Percentiles rank a stretch among this genome's conserved stretches.
Conservation (phyloP, 2,329 filamentous ascomycete genomes). For the Sporothrix protearum region DNA sequence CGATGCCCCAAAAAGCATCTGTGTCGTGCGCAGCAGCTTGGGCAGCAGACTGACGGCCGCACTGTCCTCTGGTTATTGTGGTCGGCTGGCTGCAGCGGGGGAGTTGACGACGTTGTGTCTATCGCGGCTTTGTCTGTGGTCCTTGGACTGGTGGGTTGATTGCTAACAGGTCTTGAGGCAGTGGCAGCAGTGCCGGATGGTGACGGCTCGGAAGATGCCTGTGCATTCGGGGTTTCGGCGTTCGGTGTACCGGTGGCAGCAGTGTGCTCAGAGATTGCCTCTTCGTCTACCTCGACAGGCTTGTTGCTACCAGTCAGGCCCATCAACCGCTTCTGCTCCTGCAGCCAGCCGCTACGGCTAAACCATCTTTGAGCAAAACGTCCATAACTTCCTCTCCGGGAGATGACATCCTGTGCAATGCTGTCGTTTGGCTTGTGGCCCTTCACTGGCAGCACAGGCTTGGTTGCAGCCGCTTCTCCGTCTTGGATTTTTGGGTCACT, state of each 20-base stretch:
- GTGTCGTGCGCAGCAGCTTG: slow-evolving; percentile 78
- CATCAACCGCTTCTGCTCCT: slow-evolving; percentile 65
- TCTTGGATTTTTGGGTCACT: not conserved
- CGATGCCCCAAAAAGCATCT: slow-evolving; percentile 76
- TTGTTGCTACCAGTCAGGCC: slow-evolving; percentile 59
- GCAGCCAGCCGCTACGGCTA: slow-evolving; percentile 74
- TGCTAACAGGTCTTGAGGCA: not conserved
- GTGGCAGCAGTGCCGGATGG: not conserved
- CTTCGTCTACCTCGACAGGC: slow-evolving; percentile 32
- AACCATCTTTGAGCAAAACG: slow-evolving; percentile 91
- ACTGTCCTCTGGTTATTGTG: slow-evolving; percentile 26
- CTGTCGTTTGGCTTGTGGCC: slow-evolving; percentile 46
- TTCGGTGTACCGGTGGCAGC: not conserved
- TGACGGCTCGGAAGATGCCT: not conserved
- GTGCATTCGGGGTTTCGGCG: not conserved
- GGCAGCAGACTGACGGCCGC: slow-evolving; percentile 63
- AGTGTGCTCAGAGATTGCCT: slow-evolving; percentile 20
- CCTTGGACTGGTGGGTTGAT: not conserved
- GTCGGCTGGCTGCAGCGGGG: not conserved
- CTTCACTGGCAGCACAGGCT: not conserved
- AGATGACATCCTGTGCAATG: slow-evolving; percentile 85
- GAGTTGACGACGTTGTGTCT: slow-evolving; percentile 12
- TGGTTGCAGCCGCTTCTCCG: not conserved
- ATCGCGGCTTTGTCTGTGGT: not conserved
- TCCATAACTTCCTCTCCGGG: slow-evolving; percentile 77